These are phyloP conservation scores for Chernovozyma sophiae-reginae DNA, from an alignment of 1,139 yeast species.

Conservation along the genomic window DNA sequence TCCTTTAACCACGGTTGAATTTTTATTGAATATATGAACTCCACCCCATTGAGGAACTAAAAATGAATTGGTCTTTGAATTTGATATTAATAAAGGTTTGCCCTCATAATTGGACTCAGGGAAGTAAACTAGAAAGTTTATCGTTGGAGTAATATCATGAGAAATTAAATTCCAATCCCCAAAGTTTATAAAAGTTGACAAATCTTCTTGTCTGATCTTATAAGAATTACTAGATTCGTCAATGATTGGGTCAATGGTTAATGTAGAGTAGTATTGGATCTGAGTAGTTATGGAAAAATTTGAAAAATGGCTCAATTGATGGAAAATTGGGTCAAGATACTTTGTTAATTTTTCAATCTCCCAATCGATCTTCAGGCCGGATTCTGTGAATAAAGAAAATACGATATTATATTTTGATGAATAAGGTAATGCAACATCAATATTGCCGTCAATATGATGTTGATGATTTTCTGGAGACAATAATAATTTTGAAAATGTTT, in stretches of 20 bases:
- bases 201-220: slow-evolving; percentile 38
- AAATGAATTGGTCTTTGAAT: slow-evolving; percentile 60
- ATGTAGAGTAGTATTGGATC: slow-evolving; percentile 61
- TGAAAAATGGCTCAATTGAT: slow-evolving; percentile 45
- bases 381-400: slow-evolving; percentile 50
- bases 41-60: slow-evolving; percentile 93
- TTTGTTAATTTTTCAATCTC: slow-evolving; percentile 27
- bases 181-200: slow-evolving; percentile 69
- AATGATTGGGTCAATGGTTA: slow-evolving; percentile 24
- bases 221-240: slow-evolving; percentile 27
- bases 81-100: slow-evolving; percentile 41
- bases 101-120: slow-evolving; percentile 44
- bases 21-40: slow-evolving; percentile 47
- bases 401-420: slow-evolving; percentile 64
- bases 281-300: slow-evolving; percentile 79
- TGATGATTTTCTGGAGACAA: slow-evolving; percentile 11
- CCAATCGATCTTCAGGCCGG: slow-evolving; percentile 39
- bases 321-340: slow-evolving; percentile 25
- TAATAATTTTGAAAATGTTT: slow-evolving; percentile 15
- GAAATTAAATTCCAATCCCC: slow-evolving; percentile 73
- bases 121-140: slow-evolving; percentile 65
- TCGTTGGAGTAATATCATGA: slow-evolving; percentile 56
- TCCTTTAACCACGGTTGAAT: slow-evolving; percentile 21
- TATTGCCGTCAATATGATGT: slow-evolving; percentile 10
- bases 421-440: slow-evolving; percentile 46